Base-by-base conservation (phyloP, 176 grass and related monocot species). In the Panicum miliaceum region DNA sequence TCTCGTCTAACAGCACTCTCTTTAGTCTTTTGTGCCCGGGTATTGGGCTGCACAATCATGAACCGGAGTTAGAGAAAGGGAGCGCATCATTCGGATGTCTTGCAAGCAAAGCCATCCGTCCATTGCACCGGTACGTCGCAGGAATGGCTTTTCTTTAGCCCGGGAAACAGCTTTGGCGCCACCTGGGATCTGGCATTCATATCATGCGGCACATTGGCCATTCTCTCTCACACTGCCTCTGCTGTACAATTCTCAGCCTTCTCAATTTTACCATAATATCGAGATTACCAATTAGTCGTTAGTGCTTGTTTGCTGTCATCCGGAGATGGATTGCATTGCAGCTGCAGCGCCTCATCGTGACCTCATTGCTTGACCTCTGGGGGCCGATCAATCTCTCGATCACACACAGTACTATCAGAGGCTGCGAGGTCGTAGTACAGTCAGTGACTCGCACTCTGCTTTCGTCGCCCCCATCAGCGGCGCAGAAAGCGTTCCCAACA, bases 31-130 rank as follows among this genome's bases (percentile, higher is more conserved):
- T 77, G 29, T 70, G 79, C 79, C 41, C 35, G 29, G 48, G 3
- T 68, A 85, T 67, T 81, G 78, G 63, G 25, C 53, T 69, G 57
- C 88, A 81, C 35, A 54, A 89, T 89, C 52, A 89, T 85, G 63
- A 81, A 76, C 77, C 64, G 7, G 18, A 52, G 54, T 81, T 64
- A 85, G 35, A 12, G 61, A 84, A 89, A 16, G 16, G 76, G 72
- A 71, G 8, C 25, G 71, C 45, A 22, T 51, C 46, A 51, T 56
- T 71, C 12, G 10, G 36, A 37, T 71, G 81, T 46, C 83, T 64
- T 77, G 7, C 37, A 90, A 77, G 64, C 25, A 86, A 86, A 86
- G 83, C 0, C 10, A 60, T 12, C 43, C 23, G 65, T 69, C 59
- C 77, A 41, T 76, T 74, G 75, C 23, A 75, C 13, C 42, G 27